Percentiles rank a stretch among this genome's conserved stretches.
Evolutionary conservation across 2,329 filamentous ascomycete genomes (phyloP).

Genomic region (Claviceps fusiformis): DNA sequence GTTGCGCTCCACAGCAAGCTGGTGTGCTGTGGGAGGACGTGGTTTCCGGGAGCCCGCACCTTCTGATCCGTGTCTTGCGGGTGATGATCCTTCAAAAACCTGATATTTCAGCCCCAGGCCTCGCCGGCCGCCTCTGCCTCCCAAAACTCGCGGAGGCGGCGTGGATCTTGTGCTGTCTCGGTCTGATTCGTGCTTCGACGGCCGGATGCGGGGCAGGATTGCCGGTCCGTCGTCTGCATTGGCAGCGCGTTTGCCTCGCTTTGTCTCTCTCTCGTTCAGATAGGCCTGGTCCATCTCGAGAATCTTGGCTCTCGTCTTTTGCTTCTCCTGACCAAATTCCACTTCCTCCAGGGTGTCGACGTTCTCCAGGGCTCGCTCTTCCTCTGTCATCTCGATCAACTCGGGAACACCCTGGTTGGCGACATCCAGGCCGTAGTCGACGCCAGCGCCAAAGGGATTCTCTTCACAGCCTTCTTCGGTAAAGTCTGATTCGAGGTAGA

Average conservation of each 20-base stretch:
- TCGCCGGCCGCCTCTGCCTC: constrained; percentile 10
- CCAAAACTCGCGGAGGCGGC: constrained; percentile 23
- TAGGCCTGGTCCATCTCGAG: constrained; percentile 63
- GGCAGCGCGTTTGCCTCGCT: constrained; percentile 33
- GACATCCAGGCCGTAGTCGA: constrained; percentile 50
- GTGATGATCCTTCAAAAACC: constrained; percentile 47
- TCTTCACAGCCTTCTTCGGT: constrained; percentile 73
- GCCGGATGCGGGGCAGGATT: constrained; percentile 48
- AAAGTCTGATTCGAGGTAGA: constrained; percentile 94
- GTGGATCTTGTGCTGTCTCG: constrained; percentile 32
- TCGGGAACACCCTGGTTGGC: constrained; percentile 57
- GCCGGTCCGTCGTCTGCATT: constrained; percentile 40
- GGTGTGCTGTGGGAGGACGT: constrained; percentile 66
- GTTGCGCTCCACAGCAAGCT: constrained; percentile 68
- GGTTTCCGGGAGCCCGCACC: constrained; percentile 48
- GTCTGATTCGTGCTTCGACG: constrained; percentile 44
- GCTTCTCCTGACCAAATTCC: constrained; percentile 58
- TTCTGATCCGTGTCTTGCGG: constrained; percentile 40
- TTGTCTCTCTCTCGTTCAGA: constrained; percentile 46
- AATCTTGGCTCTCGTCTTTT: constrained; percentile 61
- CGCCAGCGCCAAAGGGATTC: constrained; percentile 74
- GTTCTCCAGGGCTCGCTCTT: constrained; percentile 57
- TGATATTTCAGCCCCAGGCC: constrained; percentile 40
- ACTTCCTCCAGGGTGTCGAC: constrained; percentile 58
- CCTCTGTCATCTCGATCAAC: constrained; percentile 50